These are phyloP conservation scores for Noccaea caerulescens DNA, from an alignment of 345 rosid species.

Conservation along the genomic window DNA sequence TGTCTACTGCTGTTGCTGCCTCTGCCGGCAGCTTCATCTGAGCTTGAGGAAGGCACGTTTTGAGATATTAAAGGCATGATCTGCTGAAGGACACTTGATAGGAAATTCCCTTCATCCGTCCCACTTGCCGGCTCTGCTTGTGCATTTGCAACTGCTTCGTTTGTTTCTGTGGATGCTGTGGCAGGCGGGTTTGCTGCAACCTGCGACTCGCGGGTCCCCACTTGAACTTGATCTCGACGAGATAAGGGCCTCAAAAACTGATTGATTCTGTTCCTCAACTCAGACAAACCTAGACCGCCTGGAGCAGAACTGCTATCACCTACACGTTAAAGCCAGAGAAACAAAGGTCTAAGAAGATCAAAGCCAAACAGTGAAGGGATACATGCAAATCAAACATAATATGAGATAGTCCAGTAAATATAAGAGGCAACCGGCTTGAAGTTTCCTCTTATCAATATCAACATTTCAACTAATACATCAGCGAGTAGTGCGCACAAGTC, in stretches of 20 bases:
- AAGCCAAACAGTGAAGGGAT: constrained; percentile 17
- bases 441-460: not conserved
- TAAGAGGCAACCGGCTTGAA: not conserved
- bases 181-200: constrained; percentile 37
- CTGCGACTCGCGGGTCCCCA: constrained; percentile 38
- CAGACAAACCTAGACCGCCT: constrained; percentile 35
- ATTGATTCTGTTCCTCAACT: constrained; percentile 46
- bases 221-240: constrained; percentile 49
- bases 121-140: constrained; percentile 39
- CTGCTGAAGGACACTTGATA: constrained; percentile 58
- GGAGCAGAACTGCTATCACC: constrained; percentile 36
- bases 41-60: constrained; percentile 32
- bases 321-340: constrained; percentile 30
- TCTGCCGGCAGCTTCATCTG: constrained; percentile 39
- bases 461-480: constrained; percentile 15
- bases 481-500: not conserved
- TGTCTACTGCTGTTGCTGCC: constrained; percentile 30
- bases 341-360: constrained; percentile 14
- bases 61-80: constrained; percentile 58
- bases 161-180: constrained; percentile 34
- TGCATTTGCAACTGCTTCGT: constrained; percentile 38
- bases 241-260: constrained; percentile 50
- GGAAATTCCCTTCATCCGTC: constrained; percentile 51
- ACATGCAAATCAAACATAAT: constrained; percentile 12
- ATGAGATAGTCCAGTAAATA: not conserved